Percentiles rank a stretch among this genome's conserved stretches.
phyloP scores from a whole-genome alignment of 192 early-diverging fungal genomes.

The Backusella circina region DNA sequence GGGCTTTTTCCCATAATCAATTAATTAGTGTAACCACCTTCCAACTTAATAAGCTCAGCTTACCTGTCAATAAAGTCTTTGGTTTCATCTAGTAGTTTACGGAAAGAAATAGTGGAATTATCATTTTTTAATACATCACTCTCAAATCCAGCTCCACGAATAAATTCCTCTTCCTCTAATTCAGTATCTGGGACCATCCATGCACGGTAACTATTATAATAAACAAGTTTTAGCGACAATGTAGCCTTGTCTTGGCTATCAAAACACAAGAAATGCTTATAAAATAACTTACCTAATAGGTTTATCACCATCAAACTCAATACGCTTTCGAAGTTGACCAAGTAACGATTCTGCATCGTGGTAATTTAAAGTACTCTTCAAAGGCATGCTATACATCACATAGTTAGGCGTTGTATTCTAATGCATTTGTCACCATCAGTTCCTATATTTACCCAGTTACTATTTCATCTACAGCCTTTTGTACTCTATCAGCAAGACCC shows the following conservation, averaged over 20 bases:
- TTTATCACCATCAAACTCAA: constrained; percentile 46
- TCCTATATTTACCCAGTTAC: constrained; percentile 48
- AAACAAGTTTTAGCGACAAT: not conserved
- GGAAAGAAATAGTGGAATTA: constrained; percentile 42
- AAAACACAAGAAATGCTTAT: not conserved
- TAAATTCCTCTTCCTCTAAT: constrained; percentile 58
- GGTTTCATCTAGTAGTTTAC: constrained; percentile 78
- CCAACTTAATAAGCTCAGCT: not conserved
- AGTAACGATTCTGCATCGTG: constrained; percentile 58
- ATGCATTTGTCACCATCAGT: not conserved
- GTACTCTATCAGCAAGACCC: constrained; percentile 61
- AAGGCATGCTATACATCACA: constrained; percentile 40
- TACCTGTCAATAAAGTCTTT: constrained; percentile 86
- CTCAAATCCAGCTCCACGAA: constrained; percentile 53
- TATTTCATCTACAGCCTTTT: constrained; percentile 60
- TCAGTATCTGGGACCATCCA: constrained; percentile 62
- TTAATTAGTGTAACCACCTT: not conserved
- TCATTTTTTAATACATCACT: constrained; percentile 5
- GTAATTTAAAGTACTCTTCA: constrained; percentile 62
- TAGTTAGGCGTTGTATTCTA: not conserved
- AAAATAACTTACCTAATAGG: constrained; percentile 23
- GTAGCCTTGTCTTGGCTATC: not conserved
- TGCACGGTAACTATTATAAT: constrained; percentile 37
- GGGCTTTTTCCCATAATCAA: constrained; percentile 22
- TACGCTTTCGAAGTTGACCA: constrained; percentile 44